A percentile compares a stretch with the other conserved stretches of the same genome.
phyloP scores from a whole-genome alignment of 768 basidiomycete genomes.

The Boletus tylopilopsis region DNA sequence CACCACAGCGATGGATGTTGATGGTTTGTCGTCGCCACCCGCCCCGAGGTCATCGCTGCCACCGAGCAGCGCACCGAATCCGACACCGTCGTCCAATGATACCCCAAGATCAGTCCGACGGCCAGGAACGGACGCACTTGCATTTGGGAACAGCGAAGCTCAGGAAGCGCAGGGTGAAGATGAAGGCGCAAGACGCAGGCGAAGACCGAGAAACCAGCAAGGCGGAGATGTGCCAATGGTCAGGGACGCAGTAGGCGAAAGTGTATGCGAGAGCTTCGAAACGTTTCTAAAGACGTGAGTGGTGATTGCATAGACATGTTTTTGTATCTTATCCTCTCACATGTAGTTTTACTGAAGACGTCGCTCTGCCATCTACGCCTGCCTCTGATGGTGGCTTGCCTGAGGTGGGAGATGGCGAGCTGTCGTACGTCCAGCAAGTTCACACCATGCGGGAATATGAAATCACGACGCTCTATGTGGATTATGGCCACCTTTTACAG shows the following conservation, averaged over 20 bases:
- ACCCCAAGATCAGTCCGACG: constrained; percentile 34
- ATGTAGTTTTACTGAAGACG: constrained; percentile 76
- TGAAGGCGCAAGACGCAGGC: constrained; percentile 43
- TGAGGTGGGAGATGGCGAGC: constrained; percentile 54
- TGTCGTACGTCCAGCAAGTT: constrained; percentile 89
- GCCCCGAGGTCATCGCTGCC: constrained; percentile 50
- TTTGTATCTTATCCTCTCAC: neutral
- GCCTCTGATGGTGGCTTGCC: constrained; percentile 66
- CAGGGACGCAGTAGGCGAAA: constrained; percentile 93
- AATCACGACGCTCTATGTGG: constrained; percentile 93
- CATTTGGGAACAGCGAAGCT: constrained; percentile 51
- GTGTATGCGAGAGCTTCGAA: constrained; percentile 89
- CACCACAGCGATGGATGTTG: constrained; percentile 46
- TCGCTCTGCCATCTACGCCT: constrained; percentile 76
- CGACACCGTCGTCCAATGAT: constrained; percentile 35
- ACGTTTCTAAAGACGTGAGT: constrained; percentile 87
- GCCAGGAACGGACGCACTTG: constrained; percentile 49
- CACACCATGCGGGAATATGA: constrained; percentile 94
- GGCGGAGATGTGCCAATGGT: constrained; percentile 80
- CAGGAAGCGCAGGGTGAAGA: constrained; percentile 39
- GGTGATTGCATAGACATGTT: neutral
- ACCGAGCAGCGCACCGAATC: constrained; percentile 45
- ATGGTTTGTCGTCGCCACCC: constrained; percentile 55
- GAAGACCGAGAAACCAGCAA: constrained; percentile 38
- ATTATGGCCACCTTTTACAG: constrained; percentile 86